phyloP scores from a whole-genome alignment of 192 early-diverging fungal genomes.

The Dissophora ornata region DNA sequence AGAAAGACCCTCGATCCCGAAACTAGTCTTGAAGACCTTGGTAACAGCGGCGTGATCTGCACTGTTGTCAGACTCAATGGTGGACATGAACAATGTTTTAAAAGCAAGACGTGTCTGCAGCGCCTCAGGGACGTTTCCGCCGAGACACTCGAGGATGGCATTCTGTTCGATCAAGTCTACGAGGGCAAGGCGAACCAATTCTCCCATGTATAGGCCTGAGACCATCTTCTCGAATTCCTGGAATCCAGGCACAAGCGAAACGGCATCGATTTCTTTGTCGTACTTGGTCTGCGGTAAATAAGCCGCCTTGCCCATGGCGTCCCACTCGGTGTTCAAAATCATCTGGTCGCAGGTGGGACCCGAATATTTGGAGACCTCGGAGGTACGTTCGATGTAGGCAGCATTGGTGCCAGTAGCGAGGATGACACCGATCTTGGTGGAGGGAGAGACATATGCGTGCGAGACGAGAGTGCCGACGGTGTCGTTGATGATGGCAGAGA shows the following conservation, averaged over 20 bases:
- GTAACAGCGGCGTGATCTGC: slow-evolving; percentile 68
- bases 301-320: slow-evolving; percentile 77
- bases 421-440: slow-evolving; percentile 88
- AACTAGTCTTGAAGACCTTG: slow-evolving; percentile 72
- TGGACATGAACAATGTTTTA: slow-evolving; percentile 77
- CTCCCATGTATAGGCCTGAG: slow-evolving; percentile 94
- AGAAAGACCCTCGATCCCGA: slow-evolving; percentile 64
- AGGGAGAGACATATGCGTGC: slow-evolving; percentile 86
- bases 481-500: slow-evolving; percentile 95
- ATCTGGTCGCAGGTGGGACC: slow-evolving; percentile 74
- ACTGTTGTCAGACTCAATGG: slow-evolving; percentile 71
- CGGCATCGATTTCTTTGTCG: slow-evolving; percentile 84
- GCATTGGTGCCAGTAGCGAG: slow-evolving; percentile 96
- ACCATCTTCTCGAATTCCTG: slow-evolving; percentile 98
- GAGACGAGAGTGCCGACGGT: slow-evolving; percentile 94
- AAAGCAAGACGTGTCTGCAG: slow-evolving; percentile 79
- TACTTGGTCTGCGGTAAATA: slow-evolving; percentile 89
- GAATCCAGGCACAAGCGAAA: slow-evolving; percentile 82
- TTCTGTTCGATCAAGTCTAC: slow-evolving; percentile 85
- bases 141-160: slow-evolving; percentile 81
- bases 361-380: slow-evolving; percentile 76
- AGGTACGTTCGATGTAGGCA: slow-evolving; percentile 87
- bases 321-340: slow-evolving; percentile 97
- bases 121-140: slow-evolving; percentile 62
- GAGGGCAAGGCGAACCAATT: slow-evolving; percentile 83